A percentile compares a stretch with the other conserved stretches of the same genome.
Conservation (phyloP, 129 eudicot genomes). For the Smallanthus sonchifolius region DNA sequence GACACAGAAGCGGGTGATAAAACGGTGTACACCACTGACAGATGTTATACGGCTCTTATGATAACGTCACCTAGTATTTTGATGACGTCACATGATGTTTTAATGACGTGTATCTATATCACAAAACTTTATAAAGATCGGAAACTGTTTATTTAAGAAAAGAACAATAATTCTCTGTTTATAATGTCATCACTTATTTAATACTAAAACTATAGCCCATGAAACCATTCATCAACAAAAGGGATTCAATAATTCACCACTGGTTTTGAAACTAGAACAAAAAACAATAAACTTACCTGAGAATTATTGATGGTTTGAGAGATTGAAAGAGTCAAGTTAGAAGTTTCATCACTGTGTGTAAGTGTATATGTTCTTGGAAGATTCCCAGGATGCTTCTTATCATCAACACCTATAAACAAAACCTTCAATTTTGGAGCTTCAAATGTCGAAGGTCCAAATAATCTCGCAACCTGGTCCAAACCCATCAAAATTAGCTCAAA, state of each 20-base stretch:
- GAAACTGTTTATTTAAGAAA: background rate
- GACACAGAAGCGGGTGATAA: too few species aligned
- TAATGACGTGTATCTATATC: too few species aligned
- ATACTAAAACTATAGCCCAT: background rate
- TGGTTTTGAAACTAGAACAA: background rate
- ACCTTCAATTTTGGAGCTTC: slow-evolving; percentile 86
- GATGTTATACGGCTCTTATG: too few species aligned
- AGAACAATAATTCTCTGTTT: slow-evolving; percentile 1
- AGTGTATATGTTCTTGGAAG: slow-evolving; percentile 88
- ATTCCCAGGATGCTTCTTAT: slow-evolving; percentile 68
- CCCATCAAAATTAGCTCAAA: slow-evolving; percentile 7
- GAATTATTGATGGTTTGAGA: slow-evolving; percentile 29
- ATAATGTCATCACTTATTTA: background rate
- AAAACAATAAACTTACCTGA: slow-evolving; percentile 43
- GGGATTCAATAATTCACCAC: slow-evolving; percentile 11
- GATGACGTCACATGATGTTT: too few species aligned
- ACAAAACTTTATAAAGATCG: too few species aligned
- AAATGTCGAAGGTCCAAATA: slow-evolving; percentile 86
- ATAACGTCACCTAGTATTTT: too few species aligned
- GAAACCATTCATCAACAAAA: background rate
- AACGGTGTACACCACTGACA: too few species aligned
- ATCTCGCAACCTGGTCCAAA: slow-evolving; percentile 64
- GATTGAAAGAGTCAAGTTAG: slow-evolving; percentile 77
- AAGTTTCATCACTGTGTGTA: slow-evolving; percentile 76
- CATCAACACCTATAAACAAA: slow-evolving; percentile 76